These are phyloP conservation scores for Xylaria sp. DNA, from an alignment of 2,329 filamentous ascomycete genomes.

Conservation along the genomic window DNA sequence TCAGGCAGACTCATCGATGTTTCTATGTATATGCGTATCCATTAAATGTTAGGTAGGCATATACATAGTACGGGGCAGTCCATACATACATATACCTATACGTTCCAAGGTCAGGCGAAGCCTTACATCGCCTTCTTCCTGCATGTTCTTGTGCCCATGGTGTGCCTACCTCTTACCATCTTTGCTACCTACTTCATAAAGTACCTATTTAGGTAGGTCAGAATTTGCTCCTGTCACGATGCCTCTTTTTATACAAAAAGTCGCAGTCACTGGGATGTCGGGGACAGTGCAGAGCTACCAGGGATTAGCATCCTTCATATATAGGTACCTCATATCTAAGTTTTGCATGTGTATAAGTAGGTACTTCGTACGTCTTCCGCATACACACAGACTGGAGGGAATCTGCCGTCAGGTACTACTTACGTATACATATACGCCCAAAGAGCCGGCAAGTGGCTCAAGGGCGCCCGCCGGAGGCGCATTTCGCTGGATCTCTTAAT, in stretches of 20 bases:
- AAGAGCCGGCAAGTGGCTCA: too few relatives aligned
- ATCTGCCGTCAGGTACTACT: too few relatives aligned
- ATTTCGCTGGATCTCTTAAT: too few relatives aligned
- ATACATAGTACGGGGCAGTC: too few relatives aligned
- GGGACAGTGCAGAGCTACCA: constrained; percentile 11
- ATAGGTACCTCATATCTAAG: too few relatives aligned
- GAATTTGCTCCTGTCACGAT: not conserved
- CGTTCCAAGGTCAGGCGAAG: not conserved
- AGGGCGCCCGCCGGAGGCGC: too few relatives aligned
- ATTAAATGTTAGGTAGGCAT: too few relatives aligned
- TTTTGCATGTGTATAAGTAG: not conserved
- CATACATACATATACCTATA: too few relatives aligned
- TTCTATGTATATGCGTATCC: not conserved
- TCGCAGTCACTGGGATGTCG: not conserved
- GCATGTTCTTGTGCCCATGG: not conserved
- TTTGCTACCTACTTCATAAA: too few relatives aligned
- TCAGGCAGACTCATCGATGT: not conserved
- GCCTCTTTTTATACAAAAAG: not conserved
- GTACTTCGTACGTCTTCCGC: not conserved
- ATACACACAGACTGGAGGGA: too few relatives aligned
- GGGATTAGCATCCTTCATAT: constrained; percentile 21
- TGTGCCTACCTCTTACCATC: not conserved
- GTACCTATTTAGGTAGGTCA: too few relatives aligned
- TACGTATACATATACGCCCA: too few relatives aligned
- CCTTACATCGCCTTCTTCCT: not conserved